Conservation (phyloP, 805 yeast genomes). For the Maudiozyma saulgeensis region DNA sequence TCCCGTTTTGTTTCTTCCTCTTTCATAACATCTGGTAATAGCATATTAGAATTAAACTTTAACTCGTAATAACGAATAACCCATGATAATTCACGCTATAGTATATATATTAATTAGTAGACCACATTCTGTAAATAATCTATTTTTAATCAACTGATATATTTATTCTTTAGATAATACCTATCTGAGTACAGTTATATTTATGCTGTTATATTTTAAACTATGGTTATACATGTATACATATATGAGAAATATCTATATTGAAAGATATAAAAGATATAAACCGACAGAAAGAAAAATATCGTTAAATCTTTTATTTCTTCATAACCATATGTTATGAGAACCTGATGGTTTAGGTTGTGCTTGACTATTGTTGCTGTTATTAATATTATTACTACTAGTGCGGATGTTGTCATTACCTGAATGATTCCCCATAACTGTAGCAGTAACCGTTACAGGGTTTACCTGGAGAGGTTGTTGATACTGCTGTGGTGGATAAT, state of each 20-base stretch:
- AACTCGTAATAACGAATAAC: neutral
- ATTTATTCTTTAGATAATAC: too few species aligned
- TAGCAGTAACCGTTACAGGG: neutral
- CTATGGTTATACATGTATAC: too few species aligned
- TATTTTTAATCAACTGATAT: neutral
- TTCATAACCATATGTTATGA: slow-evolving; percentile 20
- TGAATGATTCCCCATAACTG: neutral
- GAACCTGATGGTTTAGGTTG: slow-evolving; percentile 15
- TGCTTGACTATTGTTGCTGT: slow-evolving; percentile 5
- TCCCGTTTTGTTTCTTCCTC: neutral
- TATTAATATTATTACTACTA: slow-evolving; percentile 9
- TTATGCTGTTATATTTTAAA: too few species aligned
- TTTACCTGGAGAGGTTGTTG: neutral
- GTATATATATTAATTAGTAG: neutral
- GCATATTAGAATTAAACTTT: too few species aligned
- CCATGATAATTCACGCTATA: too few species aligned
- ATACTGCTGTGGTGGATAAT: slow-evolving; percentile 11
- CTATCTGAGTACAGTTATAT: neutral
- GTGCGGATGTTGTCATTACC: neutral
- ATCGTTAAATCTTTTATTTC: neutral
- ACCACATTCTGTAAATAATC: neutral
- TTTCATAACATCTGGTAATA: neutral
- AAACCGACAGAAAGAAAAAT: neutral
- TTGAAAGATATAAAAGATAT: too few species aligned
- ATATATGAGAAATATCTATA: too few species aligned